These are phyloP conservation scores for Irpex sp. DNA, from an alignment of 1,284 basidiomycete genomes.

Conservation along the genomic window DNA sequence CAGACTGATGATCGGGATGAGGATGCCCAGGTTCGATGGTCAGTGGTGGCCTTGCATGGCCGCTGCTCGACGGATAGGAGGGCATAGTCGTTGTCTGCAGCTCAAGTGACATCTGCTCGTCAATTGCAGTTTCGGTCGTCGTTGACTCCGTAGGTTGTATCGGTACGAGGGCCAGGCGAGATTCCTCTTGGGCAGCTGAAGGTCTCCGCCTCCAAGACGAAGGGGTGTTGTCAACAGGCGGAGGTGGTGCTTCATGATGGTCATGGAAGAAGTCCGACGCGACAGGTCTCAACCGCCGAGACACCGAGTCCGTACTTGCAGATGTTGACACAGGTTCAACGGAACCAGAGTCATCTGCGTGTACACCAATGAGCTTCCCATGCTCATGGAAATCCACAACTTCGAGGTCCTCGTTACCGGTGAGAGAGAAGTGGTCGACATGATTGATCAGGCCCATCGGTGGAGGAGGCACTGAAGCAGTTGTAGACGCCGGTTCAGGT, in stretches of 20 bases:
- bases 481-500: conserved; percentile 9
- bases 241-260: conserved; percentile 13
- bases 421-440: conserved; percentile 41
- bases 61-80: neutral
- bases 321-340: conserved; percentile 19
- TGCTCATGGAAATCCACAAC: conserved; percentile 75
- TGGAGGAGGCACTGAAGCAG: conserved; percentile 26
- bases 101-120: neutral
- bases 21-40: neutral
- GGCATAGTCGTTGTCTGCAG: neutral
- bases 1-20: conserved; percentile 7
- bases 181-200: conserved; percentile 2
- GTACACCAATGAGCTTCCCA: conserved; percentile 52
- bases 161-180: neutral
- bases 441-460: conserved; percentile 37
- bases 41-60: neutral
- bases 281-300: conserved; percentile 36
- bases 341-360: conserved; percentile 19
- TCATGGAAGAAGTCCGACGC: conserved; percentile 70
- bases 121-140: neutral
- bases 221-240: conserved; percentile 4
- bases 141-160: neutral
- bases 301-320: conserved; percentile 1
- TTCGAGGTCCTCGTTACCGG: conserved; percentile 57
- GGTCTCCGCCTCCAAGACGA: conserved; percentile 37